Evolutionary conservation across 2,329 filamentous ascomycete genomes (phyloP).

Genomic region (Pseudogymnoascus sp.): DNA sequence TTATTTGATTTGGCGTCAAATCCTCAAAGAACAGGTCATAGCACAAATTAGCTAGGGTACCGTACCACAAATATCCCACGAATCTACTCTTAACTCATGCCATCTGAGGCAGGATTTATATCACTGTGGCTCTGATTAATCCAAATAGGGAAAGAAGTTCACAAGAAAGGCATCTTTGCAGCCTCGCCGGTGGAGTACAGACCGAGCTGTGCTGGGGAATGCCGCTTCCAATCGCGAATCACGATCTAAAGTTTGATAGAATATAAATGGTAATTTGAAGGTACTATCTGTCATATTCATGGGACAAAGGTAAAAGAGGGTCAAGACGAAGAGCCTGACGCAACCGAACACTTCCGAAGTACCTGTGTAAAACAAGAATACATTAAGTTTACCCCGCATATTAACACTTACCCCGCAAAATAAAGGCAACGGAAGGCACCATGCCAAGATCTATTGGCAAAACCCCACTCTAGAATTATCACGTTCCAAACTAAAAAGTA

Average conservation of each 20-base stretch:
- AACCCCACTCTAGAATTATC: background rate
- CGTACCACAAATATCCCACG: background rate
- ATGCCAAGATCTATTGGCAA: background rate
- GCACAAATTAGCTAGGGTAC: too few relatives aligned
- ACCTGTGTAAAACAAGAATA: background rate
- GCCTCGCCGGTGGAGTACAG: background rate
- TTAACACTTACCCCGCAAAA: background rate
- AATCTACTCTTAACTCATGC: background rate
- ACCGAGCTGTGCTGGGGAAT: background rate
- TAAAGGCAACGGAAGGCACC: background rate
- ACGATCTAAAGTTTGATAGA: background rate
- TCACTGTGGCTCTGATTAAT: background rate
- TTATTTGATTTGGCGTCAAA: background rate
- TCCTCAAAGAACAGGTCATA: too few relatives aligned
- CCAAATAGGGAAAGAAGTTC: background rate
- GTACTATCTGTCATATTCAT: background rate
- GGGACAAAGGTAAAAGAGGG: background rate
- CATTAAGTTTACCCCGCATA: background rate
- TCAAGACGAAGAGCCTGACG: background rate
- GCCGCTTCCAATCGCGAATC: background rate
- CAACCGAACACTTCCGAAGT: too few relatives aligned
- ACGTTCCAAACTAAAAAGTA: background rate
- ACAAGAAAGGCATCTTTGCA: background rate
- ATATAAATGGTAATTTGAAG: background rate
- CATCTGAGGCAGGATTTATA: background rate